Evolutionary conservation across 192 early-diverging fungal species (phyloP), one percentile per base, ranked within the genome.

Genomic region (Umbelopsis sp.): DNA sequence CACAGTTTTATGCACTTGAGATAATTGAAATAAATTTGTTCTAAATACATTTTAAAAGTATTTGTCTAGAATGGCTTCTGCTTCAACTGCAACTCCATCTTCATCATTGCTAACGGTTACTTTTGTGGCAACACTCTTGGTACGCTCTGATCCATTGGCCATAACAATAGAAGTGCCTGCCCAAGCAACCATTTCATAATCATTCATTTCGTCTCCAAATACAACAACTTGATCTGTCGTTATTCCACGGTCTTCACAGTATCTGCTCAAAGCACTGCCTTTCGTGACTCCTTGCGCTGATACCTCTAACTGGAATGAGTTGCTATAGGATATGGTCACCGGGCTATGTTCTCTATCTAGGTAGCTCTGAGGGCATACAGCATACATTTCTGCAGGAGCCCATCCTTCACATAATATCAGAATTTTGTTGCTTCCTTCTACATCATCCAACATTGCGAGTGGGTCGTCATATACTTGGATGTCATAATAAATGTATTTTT

Each of bases 161-260:
- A 83, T 83, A 23, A 75, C 80, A 5, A 83, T 49, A 0, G 77
- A 78, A 45, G 77, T 44, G 3, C 82, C 79, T 0, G 76, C 82
- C 49, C 48, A 76, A 12, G 73, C 53, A 5, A 83, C 49, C 76
- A 83, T 81, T 71, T 83, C 82, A 45, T 70, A 66, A 35, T 83
- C 82, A 21, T 83, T 83, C 68, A 78, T 25, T 33, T 78, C 61
- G 22, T 83, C 82, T 23, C 82, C 82, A 65, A 83, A 83, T 0
- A 78, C 82, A 0, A 78, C 76, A 0, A 83, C 82, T 2, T 72
- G 64, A 10, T 77, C 52, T 5, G 33, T 49, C 0, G 76, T 53
- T 15, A 83, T 73, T 12, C 48, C 46, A 21, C 78, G 13, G 3
- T 46, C 37, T 37, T 73, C 71, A 52, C 82, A 83, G 46, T 77